These are phyloP conservation scores for Allium sativum DNA, from an alignment of 106 monocot species.

Conservation along the genomic window DNA sequence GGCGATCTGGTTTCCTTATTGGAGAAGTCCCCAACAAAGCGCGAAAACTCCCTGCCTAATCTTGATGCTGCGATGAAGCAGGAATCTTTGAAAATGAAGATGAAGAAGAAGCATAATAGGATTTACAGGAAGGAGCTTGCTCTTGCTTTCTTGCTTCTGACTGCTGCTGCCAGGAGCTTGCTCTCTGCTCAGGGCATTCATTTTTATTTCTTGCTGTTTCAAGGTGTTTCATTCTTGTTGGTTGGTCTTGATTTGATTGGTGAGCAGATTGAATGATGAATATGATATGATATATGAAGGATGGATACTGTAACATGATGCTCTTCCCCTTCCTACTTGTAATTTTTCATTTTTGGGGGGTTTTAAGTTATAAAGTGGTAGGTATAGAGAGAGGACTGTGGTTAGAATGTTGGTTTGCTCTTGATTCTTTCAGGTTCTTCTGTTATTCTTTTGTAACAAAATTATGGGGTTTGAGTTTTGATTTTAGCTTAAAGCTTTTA, in stretches of 20 bases:
- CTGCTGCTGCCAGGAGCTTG: conserved; percentile 66
- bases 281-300: neutral
- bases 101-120: conserved; percentile 57
- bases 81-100: conserved; percentile 26
- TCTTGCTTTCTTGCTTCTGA: conserved; percentile 72
- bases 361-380: conserved; percentile 21
- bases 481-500: conserved; percentile 10
- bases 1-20: conserved; percentile 60
- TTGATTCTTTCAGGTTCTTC: conserved; percentile 32
- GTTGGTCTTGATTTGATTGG: conserved; percentile 93
- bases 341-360: neutral
- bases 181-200: conserved; percentile 92
- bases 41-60: conserved; percentile 28
- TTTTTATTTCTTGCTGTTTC: conserved; percentile 93
- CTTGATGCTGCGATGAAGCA: conserved; percentile 39
- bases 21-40: conserved; percentile 27
- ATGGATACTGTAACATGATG: conserved; percentile 1
- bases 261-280: conserved; percentile 68
- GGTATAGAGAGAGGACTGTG: conserved; percentile 18
- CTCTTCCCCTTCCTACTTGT: neutral
- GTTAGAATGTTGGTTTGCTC: conserved; percentile 20
- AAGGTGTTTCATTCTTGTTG: conserved; percentile 84
- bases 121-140: conserved; percentile 83
- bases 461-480: conserved; percentile 17
- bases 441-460: conserved; percentile 39